Evolutionary conservation across 345 rosid species (phyloP), one percentile per base, ranked within the genome.

Genomic region (Eucalyptus rudis): DNA sequence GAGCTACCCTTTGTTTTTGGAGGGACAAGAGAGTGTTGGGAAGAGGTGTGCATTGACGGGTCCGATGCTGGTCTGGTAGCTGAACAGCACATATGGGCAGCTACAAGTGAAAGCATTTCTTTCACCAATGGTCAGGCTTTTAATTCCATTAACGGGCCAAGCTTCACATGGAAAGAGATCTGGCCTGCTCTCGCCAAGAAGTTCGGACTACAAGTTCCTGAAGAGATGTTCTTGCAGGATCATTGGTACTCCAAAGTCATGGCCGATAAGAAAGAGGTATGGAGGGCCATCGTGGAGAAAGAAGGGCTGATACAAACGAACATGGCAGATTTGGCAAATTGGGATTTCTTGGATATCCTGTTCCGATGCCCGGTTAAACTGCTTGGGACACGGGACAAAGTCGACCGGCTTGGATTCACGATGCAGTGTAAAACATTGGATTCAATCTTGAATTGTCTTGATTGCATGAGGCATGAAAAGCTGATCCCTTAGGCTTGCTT

Each of bases 1-100:
- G 93, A 92, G n/a, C 95, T 95, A 16, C 96, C 98, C 56, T 97
- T 97, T 89, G 94, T 94, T 87, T 97, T 97, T 91, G 99, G 99
- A 16, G 99, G 99, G 88, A 91, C 95, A 13, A 94, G 92, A 91
- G 94, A 95, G 89, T 92, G 96, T 29, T 97, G 99, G 99, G 99
- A 96, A 89, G 97, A 96, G 91, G 88, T 88, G n/a, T 95, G 88
- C 89, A 93, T 97, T 10, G 99, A 97, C 87, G 96, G 96, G 1
- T 95, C 98, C 8, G 99, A 96, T 90, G 93, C 95, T 3, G 85
- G 95, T 76, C 81, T 96, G 45, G 99, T 96, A 13, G 99, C 97
- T 19, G 97, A 95, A 54, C 96, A 93, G 87, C 98, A 96, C 87
- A 93, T 97, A 27, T 97, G 97, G 93, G 97, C 95, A 47, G 96